These are phyloP conservation scores for Kitagawia praeruptora DNA, from an alignment of 129 eudicot genomes.

Conservation along the genomic window DNA sequence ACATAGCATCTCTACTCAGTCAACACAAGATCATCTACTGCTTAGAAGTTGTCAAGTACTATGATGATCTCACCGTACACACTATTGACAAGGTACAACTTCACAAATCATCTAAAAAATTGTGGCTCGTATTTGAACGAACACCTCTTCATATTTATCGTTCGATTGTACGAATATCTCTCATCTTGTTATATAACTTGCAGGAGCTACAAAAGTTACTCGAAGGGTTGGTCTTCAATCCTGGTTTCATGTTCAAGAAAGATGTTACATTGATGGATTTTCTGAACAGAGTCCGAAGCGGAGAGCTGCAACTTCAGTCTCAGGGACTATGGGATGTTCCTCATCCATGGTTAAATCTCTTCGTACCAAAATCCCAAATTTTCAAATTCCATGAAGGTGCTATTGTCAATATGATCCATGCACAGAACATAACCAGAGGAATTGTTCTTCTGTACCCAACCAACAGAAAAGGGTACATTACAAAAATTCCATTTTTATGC, in stretches of 20 bases:
- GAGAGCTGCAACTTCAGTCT: constrained; percentile 46
- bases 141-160: too few species aligned
- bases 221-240: constrained; percentile 34
- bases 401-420: constrained; percentile 39
- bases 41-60: constrained; percentile 71
- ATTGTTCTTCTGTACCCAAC: constrained; percentile 80
- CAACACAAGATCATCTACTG: constrained; percentile 45
- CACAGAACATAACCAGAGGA: constrained; percentile 41
- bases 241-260: constrained; percentile 48
- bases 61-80: constrained; percentile 31
- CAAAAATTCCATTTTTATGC: neutral
- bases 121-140: too few species aligned
- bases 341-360: constrained; percentile 90
- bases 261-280: constrained; percentile 50
- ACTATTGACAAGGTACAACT: constrained; percentile 42
- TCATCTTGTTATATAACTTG: neutral
- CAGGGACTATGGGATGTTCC: constrained; percentile 64
- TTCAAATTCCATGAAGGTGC: constrained; percentile 51
- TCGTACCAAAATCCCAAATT: constrained; percentile 62
- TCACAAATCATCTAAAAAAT: too few species aligned
- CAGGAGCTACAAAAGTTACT: constrained; percentile 45
- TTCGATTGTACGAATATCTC: neutral
- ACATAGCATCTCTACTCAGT: constrained; percentile 34
- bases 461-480: constrained; percentile 40
- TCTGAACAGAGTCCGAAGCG: constrained; percentile 57